phyloP scores from a whole-genome alignment of 768 basidiomycete species.

The Hemileccinum impolitum region DNA sequence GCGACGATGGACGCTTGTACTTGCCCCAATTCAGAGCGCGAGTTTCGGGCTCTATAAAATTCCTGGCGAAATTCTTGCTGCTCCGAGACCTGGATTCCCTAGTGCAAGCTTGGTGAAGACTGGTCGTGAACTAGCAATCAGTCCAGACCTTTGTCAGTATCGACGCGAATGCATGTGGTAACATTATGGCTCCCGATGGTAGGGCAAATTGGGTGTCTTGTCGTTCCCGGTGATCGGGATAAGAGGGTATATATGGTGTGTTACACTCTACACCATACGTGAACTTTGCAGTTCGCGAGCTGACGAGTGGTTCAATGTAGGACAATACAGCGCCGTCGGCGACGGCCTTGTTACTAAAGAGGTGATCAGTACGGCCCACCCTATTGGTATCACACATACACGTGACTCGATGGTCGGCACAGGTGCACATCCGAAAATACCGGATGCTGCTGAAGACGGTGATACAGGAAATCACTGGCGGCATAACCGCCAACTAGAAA shows the following conservation, averaged over 20 bases:
- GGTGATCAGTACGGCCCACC: not conserved
- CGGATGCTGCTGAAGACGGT: constrained; percentile 37
- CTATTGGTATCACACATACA: constrained; percentile 33
- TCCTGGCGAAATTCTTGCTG: constrained; percentile 17
- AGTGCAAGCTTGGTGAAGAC: not conserved
- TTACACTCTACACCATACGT: constrained; percentile 37
- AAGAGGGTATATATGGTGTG: constrained; percentile 24
- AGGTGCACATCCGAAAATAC: constrained; percentile 37
- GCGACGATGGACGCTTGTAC: constrained; percentile 10
- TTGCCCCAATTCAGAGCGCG: not conserved
- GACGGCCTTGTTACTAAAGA: constrained; percentile 42
- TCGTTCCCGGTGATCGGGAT: constrained; percentile 38
- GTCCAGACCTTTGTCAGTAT: constrained; percentile 34
- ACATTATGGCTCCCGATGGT: constrained; percentile 25
- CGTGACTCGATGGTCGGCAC: constrained; percentile 46
- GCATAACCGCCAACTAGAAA: constrained; percentile 53
- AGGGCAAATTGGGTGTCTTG: constrained; percentile 13
- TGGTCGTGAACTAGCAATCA: too few species aligned
- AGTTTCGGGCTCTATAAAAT: not conserved
- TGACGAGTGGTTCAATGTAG: constrained; percentile 44
- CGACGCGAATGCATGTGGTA: constrained; percentile 35
- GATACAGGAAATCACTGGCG: constrained; percentile 44
- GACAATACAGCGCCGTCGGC: constrained; percentile 45
- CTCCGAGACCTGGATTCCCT: constrained; percentile 20
- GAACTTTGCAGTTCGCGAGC: constrained; percentile 38